Evolutionary conservation across 306 rosid species (phyloP).

Genomic region (Albizia julibrissin): DNA sequence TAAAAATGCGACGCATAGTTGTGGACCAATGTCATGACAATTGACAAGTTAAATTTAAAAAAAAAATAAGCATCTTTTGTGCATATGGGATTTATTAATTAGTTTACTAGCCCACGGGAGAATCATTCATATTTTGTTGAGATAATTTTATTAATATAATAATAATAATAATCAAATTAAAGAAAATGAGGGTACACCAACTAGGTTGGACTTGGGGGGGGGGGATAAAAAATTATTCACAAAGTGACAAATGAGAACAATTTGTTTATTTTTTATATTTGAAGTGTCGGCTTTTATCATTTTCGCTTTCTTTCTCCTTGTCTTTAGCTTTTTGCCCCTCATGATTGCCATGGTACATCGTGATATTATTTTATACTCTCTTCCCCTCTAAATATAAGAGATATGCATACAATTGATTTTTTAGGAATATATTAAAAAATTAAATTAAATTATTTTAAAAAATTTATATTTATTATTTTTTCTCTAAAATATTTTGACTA

Average conservation of each 20-base stretch:
- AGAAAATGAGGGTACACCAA: neutral
- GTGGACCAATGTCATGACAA: neutral
- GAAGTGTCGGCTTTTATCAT: neutral
- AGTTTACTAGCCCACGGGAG: neutral
- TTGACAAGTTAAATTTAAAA: neutral
- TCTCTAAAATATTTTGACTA: too few relatives aligned
- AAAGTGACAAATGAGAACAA: constrained; percentile 23
- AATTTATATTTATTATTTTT: too few relatives aligned
- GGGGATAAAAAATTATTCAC: neutral
- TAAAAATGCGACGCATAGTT: neutral
- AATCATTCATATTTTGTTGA: neutral
- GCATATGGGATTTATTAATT: neutral
- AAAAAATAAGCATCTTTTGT: constrained; percentile 6
- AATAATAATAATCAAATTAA: neutral
- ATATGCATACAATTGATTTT: too few relatives aligned
- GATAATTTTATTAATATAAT: neutral
- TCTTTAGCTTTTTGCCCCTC: neutral
- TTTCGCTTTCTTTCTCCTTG: neutral
- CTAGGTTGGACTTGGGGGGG: constrained; percentile 1
- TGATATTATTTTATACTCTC: neutral
- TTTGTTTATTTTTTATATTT: neutral
- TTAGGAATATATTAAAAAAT: too few relatives aligned
- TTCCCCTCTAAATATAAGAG: too few relatives aligned
- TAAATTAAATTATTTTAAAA: too few relatives aligned
- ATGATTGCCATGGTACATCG: neutral